Evolutionary conservation across 176 grass and related monocot genomes (phyloP), one percentile per base, ranked within the genome.

Genomic region (Aegilops sharonensis): DNA sequence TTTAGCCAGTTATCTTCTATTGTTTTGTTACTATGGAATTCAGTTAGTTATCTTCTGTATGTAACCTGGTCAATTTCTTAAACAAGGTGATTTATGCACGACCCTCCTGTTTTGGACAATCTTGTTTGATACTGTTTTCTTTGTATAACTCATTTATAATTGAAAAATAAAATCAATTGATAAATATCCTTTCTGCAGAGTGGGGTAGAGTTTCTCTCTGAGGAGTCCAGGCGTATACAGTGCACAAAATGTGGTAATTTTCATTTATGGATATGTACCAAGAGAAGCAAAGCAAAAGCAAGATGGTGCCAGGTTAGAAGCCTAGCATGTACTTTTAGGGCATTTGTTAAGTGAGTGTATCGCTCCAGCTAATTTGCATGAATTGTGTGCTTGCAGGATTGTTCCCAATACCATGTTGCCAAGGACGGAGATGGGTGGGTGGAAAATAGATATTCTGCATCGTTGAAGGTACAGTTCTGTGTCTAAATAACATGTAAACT

Each of bases 381-480:
- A 82, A 70, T 31, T 43, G 18, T 92, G 72, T 89, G 64, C 13
- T n/a, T 83, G 74, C 72, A 99, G 97, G 84, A 86, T 91, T 99
- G 97, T 50, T 90, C 83, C 60, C 92, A 93, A 56, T 94, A 86
- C 63, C 97, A 99, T 93, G 92, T 91, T 84, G 94, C 97, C 42
- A 94, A 92, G 84, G 97, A 99, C 89, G 97, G 97, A 89, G 97
- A 99, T 84, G 97, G 97, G 72, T 99, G 97, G 97, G 97, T 99
- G 59, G 97, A 99, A 93, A 93, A 84, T 81, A 81, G 85, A 61
- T 94, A 90, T 83, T 91, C 89, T 35, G 11, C 87, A 27, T 86
- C 92, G 68, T 61, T 85, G 72, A 94, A 99, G 92, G 97, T 99
- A 88, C 7, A 21, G 24, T 81, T 34, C 48, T 57, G 37, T 37